Evolutionary conservation across 192 early-diverging fungal species (phyloP), one percentile per base, ranked within the genome.

Genomic region (Backusella mclennaniae): DNA sequence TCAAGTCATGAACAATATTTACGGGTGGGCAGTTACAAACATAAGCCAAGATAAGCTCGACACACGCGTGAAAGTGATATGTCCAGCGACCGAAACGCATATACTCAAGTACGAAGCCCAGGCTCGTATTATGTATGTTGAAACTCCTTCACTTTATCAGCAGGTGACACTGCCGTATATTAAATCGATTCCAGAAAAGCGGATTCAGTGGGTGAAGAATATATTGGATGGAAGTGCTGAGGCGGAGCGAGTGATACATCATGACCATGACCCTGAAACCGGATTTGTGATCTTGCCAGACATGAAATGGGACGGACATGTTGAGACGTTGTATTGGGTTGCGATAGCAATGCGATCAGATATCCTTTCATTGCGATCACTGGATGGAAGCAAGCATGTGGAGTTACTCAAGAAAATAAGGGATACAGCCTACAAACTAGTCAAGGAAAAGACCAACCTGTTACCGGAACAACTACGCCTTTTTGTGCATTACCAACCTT

Each of bases 261-360:
- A 88, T 31, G 90, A 89, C 77, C 74, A 80, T 9, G 87, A 90
- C 41, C 83, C 84, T 2, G 82, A 87, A 42, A 84, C 71, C 17
- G 94, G 94, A 17, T 95, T 95, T 83, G 77, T 95, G 31, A 77
- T 95, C 4, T 77, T 93, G 29, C 94, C 94, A 1, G 94, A 95
- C 69, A 89, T 91, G 90, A 95, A 95, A 73, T 95, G 94, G 94
- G 93, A 95, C 73, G 69, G 81, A 4, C 89, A 85, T 8, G 44
- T 88, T 4, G 87, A 91, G 17, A 87, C 78, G 19, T 81, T 95
- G 66, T 95, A 95, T 74, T 82, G 93, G 21, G 78, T 90, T 8
- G 92, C 85, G 7, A 88, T 95, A 66, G 83, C 88, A 7, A 83
- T 87, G 36, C 82, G 85, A 68, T 69, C 49, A 8, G 90, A 89